Evolutionary conservation across 257 asterid genomes (phyloP).

Genomic region (Orobanche coerulescens): DNA sequence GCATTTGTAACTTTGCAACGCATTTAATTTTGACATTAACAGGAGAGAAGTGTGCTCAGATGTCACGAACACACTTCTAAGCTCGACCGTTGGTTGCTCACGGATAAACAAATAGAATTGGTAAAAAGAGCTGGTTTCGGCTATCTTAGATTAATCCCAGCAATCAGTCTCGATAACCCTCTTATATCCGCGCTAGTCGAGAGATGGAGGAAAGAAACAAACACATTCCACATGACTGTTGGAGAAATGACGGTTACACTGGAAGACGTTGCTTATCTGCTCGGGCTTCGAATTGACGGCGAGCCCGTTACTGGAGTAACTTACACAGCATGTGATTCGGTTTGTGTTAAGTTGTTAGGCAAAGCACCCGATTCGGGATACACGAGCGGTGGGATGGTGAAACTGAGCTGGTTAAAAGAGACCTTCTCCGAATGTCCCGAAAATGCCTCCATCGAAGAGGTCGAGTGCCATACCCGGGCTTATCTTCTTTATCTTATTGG

Average conservation of each 20-base stretch:
- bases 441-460: conserved; percentile 59
- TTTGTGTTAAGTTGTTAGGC: conserved; percentile 33
- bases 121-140: conserved; percentile 82
- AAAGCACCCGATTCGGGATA: conserved; percentile 35
- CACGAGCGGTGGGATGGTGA: conserved; percentile 60
- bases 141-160: conserved; percentile 64
- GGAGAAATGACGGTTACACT: conserved; percentile 96
- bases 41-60: conserved; percentile 95
- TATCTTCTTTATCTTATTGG: conserved; percentile 93
- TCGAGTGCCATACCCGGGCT: conserved; percentile 73
- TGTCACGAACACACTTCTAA: conserved; percentile 98
- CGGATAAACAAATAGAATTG: conserved; percentile 41
- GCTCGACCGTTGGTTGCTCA: conserved; percentile 92
- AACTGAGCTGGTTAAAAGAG: conserved; percentile 96
- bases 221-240: conserved; percentile 79
- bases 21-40: conserved; percentile 21
- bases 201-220: conserved; percentile 96
- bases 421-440: conserved; percentile 65
- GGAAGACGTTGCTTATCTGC: conserved; percentile 87
- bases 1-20: background rate
- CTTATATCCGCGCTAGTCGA: conserved; percentile 92
- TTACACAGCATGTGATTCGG: conserved; percentile 52
- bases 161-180: conserved; percentile 73
- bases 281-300: conserved; percentile 89
- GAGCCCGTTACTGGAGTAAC: conserved; percentile 92